Conservation (phyloP, 2,329 filamentous ascomycete species). For the Diaporthe aspalathi region DNA sequence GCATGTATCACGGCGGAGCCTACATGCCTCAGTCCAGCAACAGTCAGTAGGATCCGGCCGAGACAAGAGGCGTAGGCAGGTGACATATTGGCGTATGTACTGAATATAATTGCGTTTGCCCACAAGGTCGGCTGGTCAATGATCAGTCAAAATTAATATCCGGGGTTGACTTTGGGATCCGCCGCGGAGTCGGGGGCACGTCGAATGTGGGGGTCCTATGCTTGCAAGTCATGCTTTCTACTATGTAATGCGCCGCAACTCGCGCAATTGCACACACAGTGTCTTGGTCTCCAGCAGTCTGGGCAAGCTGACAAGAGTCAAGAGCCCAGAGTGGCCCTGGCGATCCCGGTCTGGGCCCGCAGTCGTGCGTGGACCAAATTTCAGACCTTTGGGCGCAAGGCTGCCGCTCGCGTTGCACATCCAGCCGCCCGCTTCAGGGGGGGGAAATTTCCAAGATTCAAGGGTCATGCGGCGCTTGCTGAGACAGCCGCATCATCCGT, state of each 20-base stretch:
- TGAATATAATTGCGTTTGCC: neutral
- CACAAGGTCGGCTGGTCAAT: neutral
- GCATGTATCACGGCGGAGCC: no score
- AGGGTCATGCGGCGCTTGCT: conserved; percentile 25
- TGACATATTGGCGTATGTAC: neutral
- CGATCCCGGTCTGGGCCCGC: conserved; percentile 4
- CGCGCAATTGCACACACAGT: neutral
- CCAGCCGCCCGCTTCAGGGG: neutral
- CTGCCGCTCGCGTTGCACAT: conserved; percentile 11
- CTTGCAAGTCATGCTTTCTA: neutral
- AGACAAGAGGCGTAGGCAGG: conserved; percentile 7
- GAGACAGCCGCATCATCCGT: conserved; percentile 3
- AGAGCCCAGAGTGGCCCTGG: neutral
- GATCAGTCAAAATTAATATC: conserved; percentile 11
- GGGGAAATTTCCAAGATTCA: neutral
- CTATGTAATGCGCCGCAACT: neutral
- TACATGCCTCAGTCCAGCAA: neutral
- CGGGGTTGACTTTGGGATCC: conserved; percentile 1
- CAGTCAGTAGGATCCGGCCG: neutral
- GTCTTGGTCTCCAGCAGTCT: neutral
- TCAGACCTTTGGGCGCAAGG: conserved; percentile 1
- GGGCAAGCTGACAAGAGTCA: conserved; percentile 3
- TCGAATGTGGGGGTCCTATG: neutral
- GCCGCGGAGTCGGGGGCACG: conserved; percentile 9
- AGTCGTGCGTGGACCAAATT: conserved; percentile 24